These are phyloP conservation scores for Priceomyces haplophilus DNA, from an alignment of 805 yeast species.

Conservation along the genomic window DNA sequence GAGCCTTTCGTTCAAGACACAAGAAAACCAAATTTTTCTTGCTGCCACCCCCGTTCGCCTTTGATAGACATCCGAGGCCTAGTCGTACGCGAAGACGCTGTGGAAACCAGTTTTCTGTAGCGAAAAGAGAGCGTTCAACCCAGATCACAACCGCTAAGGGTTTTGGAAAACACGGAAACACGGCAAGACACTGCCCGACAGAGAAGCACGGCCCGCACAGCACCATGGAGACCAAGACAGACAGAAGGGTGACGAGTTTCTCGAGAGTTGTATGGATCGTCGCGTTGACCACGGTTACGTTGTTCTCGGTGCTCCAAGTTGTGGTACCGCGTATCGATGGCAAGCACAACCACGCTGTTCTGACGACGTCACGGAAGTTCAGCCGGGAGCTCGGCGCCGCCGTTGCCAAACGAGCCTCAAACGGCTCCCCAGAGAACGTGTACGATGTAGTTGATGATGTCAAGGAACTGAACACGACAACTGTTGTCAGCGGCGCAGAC, in stretches of 20 bases:
- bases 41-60: background rate
- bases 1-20: background rate
- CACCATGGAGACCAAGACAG: background rate
- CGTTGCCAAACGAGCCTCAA: background rate
- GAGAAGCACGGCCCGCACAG: background rate
- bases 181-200: too few species aligned
- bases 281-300: background rate
- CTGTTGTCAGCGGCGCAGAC: too few species aligned
- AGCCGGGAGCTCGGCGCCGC: background rate
- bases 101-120: too few species aligned
- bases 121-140: too few species aligned
- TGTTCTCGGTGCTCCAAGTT: background rate
- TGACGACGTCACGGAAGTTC: background rate
- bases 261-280: background rate
- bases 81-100: background rate
- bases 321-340: background rate
- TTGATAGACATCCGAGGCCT: background rate
- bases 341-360: background rate
- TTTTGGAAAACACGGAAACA: background rate
- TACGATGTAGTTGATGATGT: background rate
- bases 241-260: background rate
- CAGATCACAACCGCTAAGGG: too few species aligned
- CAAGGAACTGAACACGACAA: background rate
- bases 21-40: background rate
- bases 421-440: background rate